phyloP scores from a whole-genome alignment of 2,329 filamentous ascomycete genomes.

The Fusarium miscanthi region DNA sequence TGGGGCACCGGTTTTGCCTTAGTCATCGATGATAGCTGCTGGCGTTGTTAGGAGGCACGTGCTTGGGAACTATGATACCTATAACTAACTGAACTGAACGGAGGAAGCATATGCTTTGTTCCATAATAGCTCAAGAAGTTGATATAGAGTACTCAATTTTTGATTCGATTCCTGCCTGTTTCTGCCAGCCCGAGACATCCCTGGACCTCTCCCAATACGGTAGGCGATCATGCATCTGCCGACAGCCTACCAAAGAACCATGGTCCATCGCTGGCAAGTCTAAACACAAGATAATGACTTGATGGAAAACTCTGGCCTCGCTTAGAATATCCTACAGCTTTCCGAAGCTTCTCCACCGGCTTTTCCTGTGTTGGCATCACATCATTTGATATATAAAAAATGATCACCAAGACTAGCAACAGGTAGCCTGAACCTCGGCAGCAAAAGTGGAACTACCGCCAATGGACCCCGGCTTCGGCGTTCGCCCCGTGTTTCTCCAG shows the following conservation, averaged over 20 bases:
- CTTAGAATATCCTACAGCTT: conserved; percentile 30
- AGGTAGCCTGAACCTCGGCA: conserved; percentile 40
- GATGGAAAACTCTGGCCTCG: conserved; percentile 4
- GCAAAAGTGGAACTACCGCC: conserved; percentile 34
- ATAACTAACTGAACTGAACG: background rate
- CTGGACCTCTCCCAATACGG: background rate
- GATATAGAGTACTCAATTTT: background rate
- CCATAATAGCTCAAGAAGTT: background rate
- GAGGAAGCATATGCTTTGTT: background rate
- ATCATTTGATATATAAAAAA: conserved; percentile 2
- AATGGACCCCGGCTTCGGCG: conserved; percentile 41
- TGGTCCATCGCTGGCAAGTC: background rate
- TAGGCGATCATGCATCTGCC: conserved; percentile 15
- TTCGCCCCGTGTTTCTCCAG: conserved; percentile 45
- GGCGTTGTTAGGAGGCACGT: conserved; percentile 2
- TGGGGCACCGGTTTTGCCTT: conserved; percentile 21
- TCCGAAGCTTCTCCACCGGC: conserved; percentile 15
- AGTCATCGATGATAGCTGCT: conserved; percentile 31
- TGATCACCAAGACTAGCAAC: conserved; percentile 10
- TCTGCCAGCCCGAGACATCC: background rate
- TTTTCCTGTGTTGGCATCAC: conserved; percentile 9
- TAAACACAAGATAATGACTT: background rate
- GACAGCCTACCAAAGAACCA: background rate
- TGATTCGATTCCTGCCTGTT: background rate
- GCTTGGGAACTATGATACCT: background rate